Conservation (phyloP, 2,329 filamentous ascomycete species). For the Exophiala phaeomuriformis region DNA sequence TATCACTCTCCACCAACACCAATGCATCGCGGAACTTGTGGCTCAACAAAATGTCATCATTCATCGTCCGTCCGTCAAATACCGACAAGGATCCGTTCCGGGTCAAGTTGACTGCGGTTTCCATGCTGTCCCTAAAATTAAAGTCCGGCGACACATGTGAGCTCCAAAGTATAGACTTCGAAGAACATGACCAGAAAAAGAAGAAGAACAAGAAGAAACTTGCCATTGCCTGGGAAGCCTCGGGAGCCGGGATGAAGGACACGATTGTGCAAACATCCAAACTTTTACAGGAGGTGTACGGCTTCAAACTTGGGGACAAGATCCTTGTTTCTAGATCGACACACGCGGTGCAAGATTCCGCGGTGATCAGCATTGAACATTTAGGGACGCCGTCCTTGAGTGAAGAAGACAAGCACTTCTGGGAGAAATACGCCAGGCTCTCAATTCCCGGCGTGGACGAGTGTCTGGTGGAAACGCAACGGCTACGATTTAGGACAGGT, state of each 20-base stretch:
- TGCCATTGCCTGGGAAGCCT: slow-evolving; percentile 55
- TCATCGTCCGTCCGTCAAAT: slow-evolving; percentile 50
- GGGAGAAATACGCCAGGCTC: slow-evolving; percentile 47
- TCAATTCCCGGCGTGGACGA: slow-evolving; percentile 39
- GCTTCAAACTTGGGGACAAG: slow-evolving; percentile 64
- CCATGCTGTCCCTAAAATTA: slow-evolving; percentile 49
- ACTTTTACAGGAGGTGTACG: slow-evolving; percentile 63
- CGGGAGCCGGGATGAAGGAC: slow-evolving; percentile 54
- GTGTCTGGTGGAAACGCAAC: slow-evolving; percentile 28
- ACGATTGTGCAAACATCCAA: slow-evolving; percentile 66
- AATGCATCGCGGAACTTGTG: not conserved
- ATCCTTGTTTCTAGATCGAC: slow-evolving; percentile 54
- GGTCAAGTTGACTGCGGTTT: slow-evolving; percentile 51
- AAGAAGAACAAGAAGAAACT: slow-evolving; percentile 24
- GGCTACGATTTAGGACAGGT: slow-evolving; percentile 9
- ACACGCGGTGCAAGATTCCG: slow-evolving; percentile 47
- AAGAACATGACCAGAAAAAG: not conserved
- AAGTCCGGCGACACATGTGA: slow-evolving; percentile 53
- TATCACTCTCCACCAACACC: not conserved
- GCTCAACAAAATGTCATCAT: slow-evolving; percentile 30
- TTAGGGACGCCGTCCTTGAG: not conserved
- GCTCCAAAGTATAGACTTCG: slow-evolving; percentile 31
- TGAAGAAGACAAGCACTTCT: slow-evolving; percentile 37
- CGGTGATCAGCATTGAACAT: slow-evolving; percentile 50
- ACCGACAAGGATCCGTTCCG: slow-evolving; percentile 52